These are phyloP conservation scores for Claviceps sp. DNA, from an alignment of 2,329 filamentous ascomycete genomes.

Conservation along the genomic window DNA sequence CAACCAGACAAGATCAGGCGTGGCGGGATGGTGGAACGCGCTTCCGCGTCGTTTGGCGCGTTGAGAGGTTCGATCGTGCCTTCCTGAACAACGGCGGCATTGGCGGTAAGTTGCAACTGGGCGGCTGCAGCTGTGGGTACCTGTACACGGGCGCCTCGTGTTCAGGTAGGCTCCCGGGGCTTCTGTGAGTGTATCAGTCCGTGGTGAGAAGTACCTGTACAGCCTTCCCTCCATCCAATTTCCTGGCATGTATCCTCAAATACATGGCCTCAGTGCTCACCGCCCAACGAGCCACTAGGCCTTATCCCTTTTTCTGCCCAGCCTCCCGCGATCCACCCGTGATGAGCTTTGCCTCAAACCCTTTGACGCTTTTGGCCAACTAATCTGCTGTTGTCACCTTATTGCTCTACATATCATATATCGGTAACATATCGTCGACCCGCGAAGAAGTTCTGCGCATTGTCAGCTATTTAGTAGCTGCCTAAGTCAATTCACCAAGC, in stretches of 20 bases:
- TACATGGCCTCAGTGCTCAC: constrained; percentile 2
- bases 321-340: constrained; percentile 5
- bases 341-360: constrained; percentile 8
- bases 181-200: too few relatives aligned
- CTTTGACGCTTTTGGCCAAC: constrained; percentile 1
- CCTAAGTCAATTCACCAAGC: not conserved
- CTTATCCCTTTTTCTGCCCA: constrained; percentile 9
- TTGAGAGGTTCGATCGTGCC: constrained; percentile 14
- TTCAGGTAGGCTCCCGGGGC: too few relatives aligned
- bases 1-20: not conserved
- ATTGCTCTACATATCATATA: not conserved
- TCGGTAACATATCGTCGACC: not conserved
- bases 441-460: constrained; percentile 1
- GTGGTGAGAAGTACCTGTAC: not conserved
- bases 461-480: not conserved
- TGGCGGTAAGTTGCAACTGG: not conserved
- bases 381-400: not conserved
- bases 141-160: not conserved
- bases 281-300: constrained; percentile 6
- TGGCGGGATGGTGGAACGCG: constrained; percentile 12
- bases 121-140: not conserved
- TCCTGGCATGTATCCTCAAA: not conserved
- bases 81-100: not conserved
- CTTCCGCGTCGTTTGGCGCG: constrained; percentile 14
- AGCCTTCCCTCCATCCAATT: not conserved